Percentiles rank a stretch among this genome's conserved stretches.
These are phyloP conservation scores for Coemansia sp. DNA, from an alignment of 371 early-diverging fungal species.

Conservation along the genomic window DNA sequence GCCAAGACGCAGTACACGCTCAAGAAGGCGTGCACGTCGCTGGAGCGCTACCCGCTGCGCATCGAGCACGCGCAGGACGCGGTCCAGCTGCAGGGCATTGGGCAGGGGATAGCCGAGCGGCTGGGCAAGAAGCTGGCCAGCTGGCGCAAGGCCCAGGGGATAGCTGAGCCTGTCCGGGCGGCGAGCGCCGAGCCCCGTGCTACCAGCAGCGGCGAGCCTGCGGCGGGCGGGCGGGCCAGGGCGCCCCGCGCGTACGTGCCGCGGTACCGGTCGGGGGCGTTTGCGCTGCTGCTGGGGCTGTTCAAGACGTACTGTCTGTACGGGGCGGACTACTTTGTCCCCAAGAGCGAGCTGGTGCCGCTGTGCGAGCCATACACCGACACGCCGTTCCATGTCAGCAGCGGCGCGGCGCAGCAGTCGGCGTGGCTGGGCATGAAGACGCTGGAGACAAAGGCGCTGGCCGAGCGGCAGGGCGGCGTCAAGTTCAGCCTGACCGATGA, in stretches of 20 bases:
- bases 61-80: conserved; percentile 44
- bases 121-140: conserved; percentile 59
- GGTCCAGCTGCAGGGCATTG: conserved; percentile 48
- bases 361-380: conserved; percentile 67
- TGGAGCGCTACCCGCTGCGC: conserved; percentile 34
- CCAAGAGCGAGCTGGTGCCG: conserved; percentile 43
- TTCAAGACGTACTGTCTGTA: conserved; percentile 45
- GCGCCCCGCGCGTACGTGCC: conserved; percentile 69
- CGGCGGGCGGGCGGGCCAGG: conserved; percentile 13
- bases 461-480: conserved; percentile 60
- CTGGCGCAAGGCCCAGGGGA: conserved; percentile 57
- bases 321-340: conserved; percentile 44
- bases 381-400: conserved; percentile 60
- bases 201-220: background rate
- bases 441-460: conserved; percentile 64
- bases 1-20: conserved; percentile 31
- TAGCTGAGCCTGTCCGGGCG: conserved; percentile 52
- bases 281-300: conserved; percentile 81
- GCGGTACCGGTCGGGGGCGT: conserved; percentile 75
- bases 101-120: conserved; percentile 54
- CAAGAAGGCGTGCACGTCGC: conserved; percentile 40
- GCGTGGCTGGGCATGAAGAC: conserved; percentile 82
- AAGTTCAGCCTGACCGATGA: conserved; percentile 73
- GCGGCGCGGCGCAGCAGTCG: conserved; percentile 55
- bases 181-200: background rate